A percentile compares a stretch with the other conserved stretches of the same genome.
phyloP scores from a whole-genome alignment of 208 protist genomes.

The Leishmania tropica region DNA sequence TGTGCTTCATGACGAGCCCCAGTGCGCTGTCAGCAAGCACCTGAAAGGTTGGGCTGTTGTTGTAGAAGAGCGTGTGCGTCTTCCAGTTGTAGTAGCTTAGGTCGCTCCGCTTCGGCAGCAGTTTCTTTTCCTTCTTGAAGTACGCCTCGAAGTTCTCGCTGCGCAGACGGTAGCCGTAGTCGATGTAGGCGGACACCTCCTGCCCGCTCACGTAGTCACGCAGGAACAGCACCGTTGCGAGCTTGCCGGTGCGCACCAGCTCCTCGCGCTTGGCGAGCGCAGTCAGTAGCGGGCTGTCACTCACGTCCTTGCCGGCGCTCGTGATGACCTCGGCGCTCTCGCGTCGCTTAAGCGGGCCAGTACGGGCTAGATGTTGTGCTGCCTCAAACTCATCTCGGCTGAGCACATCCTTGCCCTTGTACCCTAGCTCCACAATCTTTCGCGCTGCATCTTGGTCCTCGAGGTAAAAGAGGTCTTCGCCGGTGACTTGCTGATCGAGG shows the following conservation, averaged over 20 bases:
- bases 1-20: slow-evolving; percentile 98
- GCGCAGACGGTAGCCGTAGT: slow-evolving; percentile 96
- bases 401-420: slow-evolving; percentile 93
- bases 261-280: slow-evolving; percentile 96
- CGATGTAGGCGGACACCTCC: slow-evolving; percentile 98
- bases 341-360: slow-evolving; percentile 82
- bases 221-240: slow-evolving; percentile 97
- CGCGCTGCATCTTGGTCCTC: slow-evolving; percentile 95
- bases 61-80: slow-evolving; percentile 95
- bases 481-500: slow-evolving; percentile 88
- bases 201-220: slow-evolving; percentile 96
- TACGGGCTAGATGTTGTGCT: slow-evolving; percentile 69
- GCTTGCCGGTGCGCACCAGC: slow-evolving; percentile 95
- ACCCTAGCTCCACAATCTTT: slow-evolving; percentile 97
- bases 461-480: slow-evolving; percentile 91
- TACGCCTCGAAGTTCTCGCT: slow-evolving; percentile 96
- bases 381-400: slow-evolving; percentile 91
- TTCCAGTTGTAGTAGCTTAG: slow-evolving; percentile 99
- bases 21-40: slow-evolving; percentile 96
- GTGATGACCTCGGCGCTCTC: slow-evolving; percentile 86
- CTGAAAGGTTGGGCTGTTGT: slow-evolving; percentile 96
- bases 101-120: slow-evolving; percentile 96
- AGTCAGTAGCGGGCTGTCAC: slow-evolving; percentile 86
- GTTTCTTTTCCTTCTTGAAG: slow-evolving; percentile 85
- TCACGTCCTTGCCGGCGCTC: slow-evolving; percentile 82